Percentiles rank a stretch among this genome's conserved stretches.
Evolutionary conservation across 495 filamentous ascomycete genomes (phyloP).

Genomic region (Coniosporium apollinis): DNA sequence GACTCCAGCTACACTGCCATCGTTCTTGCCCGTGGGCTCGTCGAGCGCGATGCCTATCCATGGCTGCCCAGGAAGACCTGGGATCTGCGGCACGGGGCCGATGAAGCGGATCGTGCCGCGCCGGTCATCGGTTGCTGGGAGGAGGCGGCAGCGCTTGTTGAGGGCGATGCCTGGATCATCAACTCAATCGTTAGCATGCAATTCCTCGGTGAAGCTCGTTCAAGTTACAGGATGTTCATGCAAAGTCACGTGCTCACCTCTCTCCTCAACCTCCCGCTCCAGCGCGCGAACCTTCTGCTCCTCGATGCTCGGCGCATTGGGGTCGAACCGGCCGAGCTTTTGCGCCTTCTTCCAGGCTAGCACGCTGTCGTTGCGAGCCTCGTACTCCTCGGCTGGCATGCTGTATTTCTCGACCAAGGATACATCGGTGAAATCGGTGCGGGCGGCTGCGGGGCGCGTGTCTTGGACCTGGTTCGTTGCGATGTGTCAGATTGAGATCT

Average conservation of each 20-base stretch:
- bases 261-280: conserved; percentile 43
- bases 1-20: conserved; percentile 63
- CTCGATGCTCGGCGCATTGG: conserved; percentile 47
- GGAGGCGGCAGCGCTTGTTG: conserved; percentile 46
- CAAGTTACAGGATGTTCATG: too few species aligned
- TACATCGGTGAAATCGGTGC: conserved; percentile 60
- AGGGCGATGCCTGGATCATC: conserved; percentile 35
- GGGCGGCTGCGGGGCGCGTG: conserved; percentile 51
- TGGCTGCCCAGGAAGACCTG: conserved; percentile 40
- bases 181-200: too few species aligned
- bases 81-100: conserved; percentile 68
- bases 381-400: conserved; percentile 68
- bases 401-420: conserved; percentile 73
- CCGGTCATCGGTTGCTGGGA: conserved; percentile 42
- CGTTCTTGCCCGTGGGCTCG: conserved; percentile 80
- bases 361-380: conserved; percentile 66
- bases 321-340: conserved; percentile 89
- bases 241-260: conserved; percentile 37
- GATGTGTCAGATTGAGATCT: too few species aligned
- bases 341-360: conserved; percentile 85
- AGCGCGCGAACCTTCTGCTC: conserved; percentile 51
- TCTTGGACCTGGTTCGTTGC: conserved; percentile 63
- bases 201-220: too few species aligned
- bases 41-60: conserved; percentile 81
- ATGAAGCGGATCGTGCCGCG: conserved; percentile 74